phyloP scores from a whole-genome alignment of 768 basidiomycete genomes.

The Boletus patriciae region DNA sequence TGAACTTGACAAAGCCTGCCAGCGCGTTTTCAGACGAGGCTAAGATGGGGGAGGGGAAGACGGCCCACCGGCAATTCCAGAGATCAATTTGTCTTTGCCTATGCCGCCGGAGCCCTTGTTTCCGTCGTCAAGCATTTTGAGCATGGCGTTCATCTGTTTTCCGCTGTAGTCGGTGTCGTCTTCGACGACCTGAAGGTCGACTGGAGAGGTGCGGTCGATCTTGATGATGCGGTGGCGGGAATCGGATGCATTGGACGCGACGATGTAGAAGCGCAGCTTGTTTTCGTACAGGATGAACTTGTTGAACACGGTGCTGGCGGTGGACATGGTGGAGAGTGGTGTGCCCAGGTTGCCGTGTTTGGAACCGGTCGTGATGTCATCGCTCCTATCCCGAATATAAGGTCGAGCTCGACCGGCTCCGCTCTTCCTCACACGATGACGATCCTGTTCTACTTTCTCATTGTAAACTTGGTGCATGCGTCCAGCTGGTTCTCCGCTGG shows the following conservation, averaged over 20 bases:
- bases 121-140: conserved; percentile 95
- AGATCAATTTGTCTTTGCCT: conserved; percentile 74
- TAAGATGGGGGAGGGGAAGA: not conserved
- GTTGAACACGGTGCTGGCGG: conserved; percentile 42
- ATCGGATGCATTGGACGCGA: conserved; percentile 87
- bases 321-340: not conserved
- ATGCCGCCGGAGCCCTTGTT: conserved; percentile 88
- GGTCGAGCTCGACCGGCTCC: not conserved
- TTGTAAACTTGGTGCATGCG: conserved; percentile 42
- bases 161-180: conserved; percentile 88
- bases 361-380: conserved; percentile 28
- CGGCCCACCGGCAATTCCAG: conserved; percentile 72
- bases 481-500: conserved; percentile 51
- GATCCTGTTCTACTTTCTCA: conserved; percentile 26
- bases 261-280: conserved; percentile 83
- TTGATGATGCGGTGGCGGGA: conserved; percentile 90
- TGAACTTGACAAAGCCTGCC: conserved; percentile 85
- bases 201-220: conserved; percentile 82
- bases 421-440: conserved; percentile 6
- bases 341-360: not conserved
- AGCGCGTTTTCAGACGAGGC: not conserved
- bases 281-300: conserved; percentile 96
- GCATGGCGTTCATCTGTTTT: conserved; percentile 84
- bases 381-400: conserved; percentile 16
- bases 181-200: conserved; percentile 75